These are phyloP conservation scores for Graphiopsis chlorocephala DNA, from an alignment of 2,329 filamentous ascomycete genomes.

Conservation along the genomic window DNA sequence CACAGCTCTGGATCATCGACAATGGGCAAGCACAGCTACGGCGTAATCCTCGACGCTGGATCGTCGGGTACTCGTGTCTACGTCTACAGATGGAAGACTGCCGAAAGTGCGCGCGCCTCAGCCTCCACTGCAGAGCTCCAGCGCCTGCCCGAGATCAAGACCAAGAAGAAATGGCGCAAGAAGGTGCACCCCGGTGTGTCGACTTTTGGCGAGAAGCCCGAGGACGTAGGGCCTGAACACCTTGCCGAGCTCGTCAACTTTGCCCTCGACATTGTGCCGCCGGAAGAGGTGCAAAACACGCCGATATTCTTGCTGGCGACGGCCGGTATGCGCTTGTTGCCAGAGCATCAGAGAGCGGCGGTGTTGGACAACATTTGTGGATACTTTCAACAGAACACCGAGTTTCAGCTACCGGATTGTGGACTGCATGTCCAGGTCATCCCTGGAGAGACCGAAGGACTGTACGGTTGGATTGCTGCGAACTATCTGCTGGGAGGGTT, in stretches of 20 bases:
- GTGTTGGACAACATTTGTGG: conserved; percentile 77
- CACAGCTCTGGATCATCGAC: neutral
- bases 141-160: conserved; percentile 74
- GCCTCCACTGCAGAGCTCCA: conserved; percentile 60
- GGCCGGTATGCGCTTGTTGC: conserved; percentile 86
- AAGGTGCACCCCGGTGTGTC: conserved; percentile 93
- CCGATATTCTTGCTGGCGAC: conserved; percentile 95
- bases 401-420: conserved; percentile 88
- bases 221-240: conserved; percentile 76
- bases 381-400: conserved; percentile 72
- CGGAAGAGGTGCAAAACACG: conserved; percentile 73
- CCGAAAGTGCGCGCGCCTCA: conserved; percentile 61
- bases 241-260: conserved; percentile 76
- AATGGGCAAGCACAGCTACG: conserved; percentile 58
- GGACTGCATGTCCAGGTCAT: conserved; percentile 88
- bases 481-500: conserved; percentile 95
- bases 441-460: conserved; percentile 86
- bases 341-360: conserved; percentile 66
- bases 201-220: conserved; percentile 75
- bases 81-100: conserved; percentile 90
- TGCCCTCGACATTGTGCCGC: conserved; percentile 74
- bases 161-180: conserved; percentile 83
- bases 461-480: conserved; percentile 96
- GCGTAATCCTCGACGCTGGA: conserved; percentile 93
- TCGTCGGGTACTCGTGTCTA: conserved; percentile 95